These are phyloP conservation scores for Balakata baccata DNA, from an alignment of 345 rosid genomes.

Conservation along the genomic window DNA sequence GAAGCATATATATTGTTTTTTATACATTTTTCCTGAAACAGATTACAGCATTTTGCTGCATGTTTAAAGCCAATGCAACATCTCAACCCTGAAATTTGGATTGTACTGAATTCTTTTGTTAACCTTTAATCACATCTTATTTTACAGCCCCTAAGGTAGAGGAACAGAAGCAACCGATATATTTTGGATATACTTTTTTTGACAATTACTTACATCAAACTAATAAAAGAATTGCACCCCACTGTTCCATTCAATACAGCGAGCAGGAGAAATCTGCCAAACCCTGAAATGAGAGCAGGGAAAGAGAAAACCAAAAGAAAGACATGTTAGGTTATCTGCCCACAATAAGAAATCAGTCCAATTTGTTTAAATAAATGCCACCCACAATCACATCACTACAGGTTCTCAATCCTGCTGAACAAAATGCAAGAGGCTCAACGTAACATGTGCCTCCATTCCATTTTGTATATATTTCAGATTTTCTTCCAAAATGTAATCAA, in stretches of 20 bases:
- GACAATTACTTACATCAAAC: slow-evolving; percentile 50
- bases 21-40: slow-evolving; percentile 27
- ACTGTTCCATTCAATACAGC: slow-evolving; percentile 23
- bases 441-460: neutral
- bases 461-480: neutral
- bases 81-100: slow-evolving; percentile 21
- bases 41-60: slow-evolving; percentile 28
- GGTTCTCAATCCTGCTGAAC: neutral
- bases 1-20: slow-evolving; percentile 22
- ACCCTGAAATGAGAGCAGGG: slow-evolving; percentile 35
- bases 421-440: neutral
- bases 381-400: neutral
- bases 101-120: slow-evolving; percentile 17
- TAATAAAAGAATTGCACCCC: slow-evolving; percentile 54
- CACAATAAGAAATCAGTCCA: neutral
- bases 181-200: slow-evolving; percentile 28
- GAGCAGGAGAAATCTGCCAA: slow-evolving; percentile 20
- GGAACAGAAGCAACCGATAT: slow-evolving; percentile 24
- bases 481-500: neutral
- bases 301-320: neutral
- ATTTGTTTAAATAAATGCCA: neutral
- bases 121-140: slow-evolving; percentile 35
- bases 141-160: slow-evolving; percentile 43
- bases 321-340: slow-evolving; percentile 10
- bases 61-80: slow-evolving; percentile 25